Evolutionary conservation across 306 rosid genomes (phyloP), one percentile per base, ranked within the genome.

Genomic region (Cotoneaster glaucophyllus): DNA sequence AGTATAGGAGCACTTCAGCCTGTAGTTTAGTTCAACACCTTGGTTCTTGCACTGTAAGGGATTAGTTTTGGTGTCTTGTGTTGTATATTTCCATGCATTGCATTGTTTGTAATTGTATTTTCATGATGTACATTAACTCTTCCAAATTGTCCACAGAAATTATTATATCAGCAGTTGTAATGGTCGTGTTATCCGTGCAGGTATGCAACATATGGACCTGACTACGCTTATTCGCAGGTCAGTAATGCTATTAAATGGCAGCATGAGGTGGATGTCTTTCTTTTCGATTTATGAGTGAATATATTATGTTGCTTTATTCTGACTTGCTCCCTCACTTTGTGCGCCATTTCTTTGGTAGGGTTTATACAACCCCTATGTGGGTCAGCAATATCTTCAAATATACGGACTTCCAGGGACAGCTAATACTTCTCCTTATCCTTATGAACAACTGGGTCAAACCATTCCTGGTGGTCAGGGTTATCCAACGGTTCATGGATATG

Each of bases 191-290:
- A 45, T 81, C 70, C 71, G 63, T 86, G 89, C 89, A 94, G 98
- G 87, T 94, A 91, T 88, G 82, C 94, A 67, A 31, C 96, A 45
- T 90, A 91, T 80, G 98, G 97, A 77, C 95, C 93, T n/a, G 98
- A 94, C 54, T 91, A 85, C 76, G 48, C 77, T 78, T 91, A 88
- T 76, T 88, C 87, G 56, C 98, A 94, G 97, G 98, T 94, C 71
- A 59, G 53, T 52, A 56, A 9, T 61, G 25, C 28, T 22, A 48
- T 50, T 44, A 53, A 64, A 8, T 75, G 28, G 63, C 72, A 57
- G 29, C 31, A 10, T 34, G 62, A 13, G n/a, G 26, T 26, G 34
- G 17, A 26, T 61, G 65, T 61, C 29, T 13, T 61, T 61, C 29
- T 14, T 61, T 61, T 61, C 21, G 21, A 13, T 69, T 75, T 82